These are phyloP conservation scores for Bifiguratus adelaidae DNA, from an alignment of 192 early-diverging fungal species.

Conservation along the genomic window DNA sequence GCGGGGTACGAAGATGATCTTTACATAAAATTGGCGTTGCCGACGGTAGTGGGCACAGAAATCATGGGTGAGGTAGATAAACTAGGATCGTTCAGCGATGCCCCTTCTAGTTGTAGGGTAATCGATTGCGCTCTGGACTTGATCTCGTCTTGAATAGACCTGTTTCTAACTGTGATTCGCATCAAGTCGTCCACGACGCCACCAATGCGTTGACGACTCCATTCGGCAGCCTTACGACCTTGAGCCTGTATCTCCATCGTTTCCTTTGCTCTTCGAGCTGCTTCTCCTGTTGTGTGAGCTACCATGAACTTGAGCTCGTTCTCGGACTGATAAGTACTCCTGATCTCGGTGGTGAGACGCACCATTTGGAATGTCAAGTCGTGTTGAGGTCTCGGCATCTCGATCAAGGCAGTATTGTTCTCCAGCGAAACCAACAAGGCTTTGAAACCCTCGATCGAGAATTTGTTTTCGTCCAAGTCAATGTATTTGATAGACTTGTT, in stretches of 20 bases:
- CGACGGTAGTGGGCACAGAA: too few relatives aligned
- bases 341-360: constrained; percentile 14
- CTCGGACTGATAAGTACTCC: constrained; percentile 22
- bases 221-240: constrained; percentile 1
- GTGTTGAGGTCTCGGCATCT: constrained; percentile 15
- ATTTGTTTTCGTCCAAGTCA: constrained; percentile 31
- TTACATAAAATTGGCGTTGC: too few relatives aligned
- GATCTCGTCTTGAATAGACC: neutral
- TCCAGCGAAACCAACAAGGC: constrained; percentile 20
- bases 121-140: neutral
- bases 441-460: constrained; percentile 31
- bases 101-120: too few relatives aligned
- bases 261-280: constrained; percentile 16
- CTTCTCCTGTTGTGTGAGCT: constrained; percentile 19
- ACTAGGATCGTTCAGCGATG: too few relatives aligned
- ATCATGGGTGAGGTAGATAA: too few relatives aligned
- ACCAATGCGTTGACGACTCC: neutral
- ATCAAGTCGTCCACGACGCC: neutral
- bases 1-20: too few relatives aligned
- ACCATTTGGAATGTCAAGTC: constrained; percentile 18
- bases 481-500: constrained; percentile 19
- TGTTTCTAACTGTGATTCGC: neutral
- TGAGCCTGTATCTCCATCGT: constrained; percentile 10
- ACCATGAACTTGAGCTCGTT: constrained; percentile 25
- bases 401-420: constrained; percentile 16